Conservation (phyloP, 441 rosid genomes). For the Raphanus hybrid region DNA sequence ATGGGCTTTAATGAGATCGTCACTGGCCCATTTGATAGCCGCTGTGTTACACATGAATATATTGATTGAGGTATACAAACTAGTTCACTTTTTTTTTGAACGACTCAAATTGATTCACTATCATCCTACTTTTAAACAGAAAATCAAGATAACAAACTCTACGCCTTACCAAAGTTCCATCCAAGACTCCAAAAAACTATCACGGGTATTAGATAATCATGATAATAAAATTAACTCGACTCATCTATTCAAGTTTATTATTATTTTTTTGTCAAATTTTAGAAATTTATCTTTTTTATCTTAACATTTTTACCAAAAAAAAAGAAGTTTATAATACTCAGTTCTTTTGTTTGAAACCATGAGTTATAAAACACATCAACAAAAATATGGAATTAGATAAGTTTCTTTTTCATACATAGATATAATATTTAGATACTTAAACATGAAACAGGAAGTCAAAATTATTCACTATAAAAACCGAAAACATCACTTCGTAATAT, state of each 20-base stretch:
- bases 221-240: background rate
- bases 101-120: background rate
- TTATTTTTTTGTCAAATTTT: background rate
- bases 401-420: background rate
- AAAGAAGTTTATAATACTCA: too few species aligned
- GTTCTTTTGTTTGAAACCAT: too few species aligned
- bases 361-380: background rate
- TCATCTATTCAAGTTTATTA: background rate
- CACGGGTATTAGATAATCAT: background rate
- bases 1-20: slow-evolving; percentile 52
- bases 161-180: background rate
- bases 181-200: background rate
- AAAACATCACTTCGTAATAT: too few species aligned
- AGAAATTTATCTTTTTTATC: too few species aligned
- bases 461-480: background rate
- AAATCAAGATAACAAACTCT: background rate
- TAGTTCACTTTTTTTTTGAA: background rate
- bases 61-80: background rate
- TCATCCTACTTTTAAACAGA: background rate
- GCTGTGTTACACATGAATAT: slow-evolving; percentile 3
- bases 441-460: background rate
- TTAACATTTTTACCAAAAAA: too few species aligned
- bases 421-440: background rate
- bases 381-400: background rate
- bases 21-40: slow-evolving; percentile 40